Conservation (phyloP, 2,329 filamentous ascomycete species). For the Trichoderma sp. region DNA sequence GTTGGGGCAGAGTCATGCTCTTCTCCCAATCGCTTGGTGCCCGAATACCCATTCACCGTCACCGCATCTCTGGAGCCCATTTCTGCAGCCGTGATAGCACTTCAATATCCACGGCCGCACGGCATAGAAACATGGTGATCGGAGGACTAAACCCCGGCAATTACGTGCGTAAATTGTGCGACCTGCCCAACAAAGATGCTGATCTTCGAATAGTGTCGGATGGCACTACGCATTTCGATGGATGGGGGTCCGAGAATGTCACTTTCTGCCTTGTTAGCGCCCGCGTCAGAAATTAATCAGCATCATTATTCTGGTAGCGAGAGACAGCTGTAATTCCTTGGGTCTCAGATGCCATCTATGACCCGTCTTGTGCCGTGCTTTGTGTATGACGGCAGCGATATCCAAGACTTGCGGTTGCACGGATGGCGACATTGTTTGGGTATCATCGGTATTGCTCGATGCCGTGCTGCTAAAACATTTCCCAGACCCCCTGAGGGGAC, state of each 20-base stretch:
- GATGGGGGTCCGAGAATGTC: not conserved
- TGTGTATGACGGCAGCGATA: not conserved
- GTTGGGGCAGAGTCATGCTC: not conserved
- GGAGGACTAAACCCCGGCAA: not conserved
- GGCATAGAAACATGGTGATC: not conserved
- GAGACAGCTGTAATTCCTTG: constrained; percentile 14
- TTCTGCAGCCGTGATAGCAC: not conserved
- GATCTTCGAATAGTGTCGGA: not conserved
- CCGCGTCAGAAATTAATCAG: constrained; percentile 15
- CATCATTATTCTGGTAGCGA: not conserved
- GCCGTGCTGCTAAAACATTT: not conserved
- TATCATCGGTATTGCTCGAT: not conserved
- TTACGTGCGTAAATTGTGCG: not conserved
- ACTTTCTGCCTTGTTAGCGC: constrained; percentile 5
- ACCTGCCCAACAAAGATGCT: constrained; percentile 2
- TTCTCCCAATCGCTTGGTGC: not conserved
- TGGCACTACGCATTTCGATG: not conserved
- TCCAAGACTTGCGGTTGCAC: constrained; percentile 7
- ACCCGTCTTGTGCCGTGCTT: not conserved
- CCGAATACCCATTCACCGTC: not conserved
- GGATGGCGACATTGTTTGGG: not conserved
- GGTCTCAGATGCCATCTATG: constrained; percentile 1
- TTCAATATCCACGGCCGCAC: not conserved
- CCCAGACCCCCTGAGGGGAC: not conserved
- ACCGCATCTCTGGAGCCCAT: not conserved